A percentile compares a stretch with the other conserved stretches of the same genome.
These are phyloP conservation scores for Coprinellus micaceus DNA, from an alignment of 768 basidiomycete genomes.

Conservation along the genomic window DNA sequence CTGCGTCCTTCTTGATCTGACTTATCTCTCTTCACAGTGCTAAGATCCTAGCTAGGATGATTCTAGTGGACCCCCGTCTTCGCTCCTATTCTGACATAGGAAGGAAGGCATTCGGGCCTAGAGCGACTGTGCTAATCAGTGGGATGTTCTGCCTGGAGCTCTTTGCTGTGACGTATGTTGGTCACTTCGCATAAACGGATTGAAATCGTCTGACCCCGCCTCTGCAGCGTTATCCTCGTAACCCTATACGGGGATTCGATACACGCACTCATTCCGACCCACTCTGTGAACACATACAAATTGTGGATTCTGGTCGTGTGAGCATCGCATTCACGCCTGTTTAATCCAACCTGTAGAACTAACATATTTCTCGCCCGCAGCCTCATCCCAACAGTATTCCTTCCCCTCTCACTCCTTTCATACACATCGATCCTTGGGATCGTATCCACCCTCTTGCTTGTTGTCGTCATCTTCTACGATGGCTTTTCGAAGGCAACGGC, in stretches of 20 bases:
- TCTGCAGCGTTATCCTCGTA: constrained; percentile 72
- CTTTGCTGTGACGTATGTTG: constrained; percentile 70
- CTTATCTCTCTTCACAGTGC: constrained; percentile 46
- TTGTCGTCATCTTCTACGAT: constrained; percentile 77
- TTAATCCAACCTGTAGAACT: constrained; percentile 4
- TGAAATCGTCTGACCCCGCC: neutral
- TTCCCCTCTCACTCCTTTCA: constrained; percentile 83
- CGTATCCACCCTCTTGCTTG: constrained; percentile 69
- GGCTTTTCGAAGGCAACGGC: constrained; percentile 67
- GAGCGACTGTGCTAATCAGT: constrained; percentile 61
- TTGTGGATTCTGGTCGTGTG: constrained; percentile 69
- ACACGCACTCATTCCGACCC: constrained; percentile 62
- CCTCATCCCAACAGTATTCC: constrained; percentile 77
- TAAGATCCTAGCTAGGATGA: constrained; percentile 78
- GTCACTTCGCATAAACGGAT: neutral
- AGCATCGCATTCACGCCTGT: constrained; percentile 17
- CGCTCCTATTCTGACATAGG: constrained; percentile 90
- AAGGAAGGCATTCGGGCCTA: constrained; percentile 79
- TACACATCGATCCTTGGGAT: constrained; percentile 87
- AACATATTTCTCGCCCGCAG: constrained; percentile 31
- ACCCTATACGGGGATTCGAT: constrained; percentile 88
- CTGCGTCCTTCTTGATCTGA: neutral
- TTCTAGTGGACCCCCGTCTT: constrained; percentile 62
- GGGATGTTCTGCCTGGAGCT: constrained; percentile 82
- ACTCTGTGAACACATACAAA: constrained; percentile 74